Percentiles rank a stretch among this genome's conserved stretches.
Evolutionary conservation across 1,284 basidiomycete species (phyloP).

Genomic region (Boletus holoroseus): DNA sequence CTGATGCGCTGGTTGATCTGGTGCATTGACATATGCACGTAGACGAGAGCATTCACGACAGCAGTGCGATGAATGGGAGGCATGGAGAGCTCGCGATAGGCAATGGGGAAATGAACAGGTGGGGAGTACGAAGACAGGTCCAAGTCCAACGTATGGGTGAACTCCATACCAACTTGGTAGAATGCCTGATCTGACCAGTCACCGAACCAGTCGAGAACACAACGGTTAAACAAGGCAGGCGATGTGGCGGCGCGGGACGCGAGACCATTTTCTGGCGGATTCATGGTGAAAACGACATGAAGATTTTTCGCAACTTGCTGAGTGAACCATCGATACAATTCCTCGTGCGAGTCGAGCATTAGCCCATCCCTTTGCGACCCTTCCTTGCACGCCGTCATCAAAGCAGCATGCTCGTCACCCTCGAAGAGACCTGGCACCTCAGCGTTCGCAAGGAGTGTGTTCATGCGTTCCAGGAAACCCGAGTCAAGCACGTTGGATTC

Average conservation of each 20-base stretch:
- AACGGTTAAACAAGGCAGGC: slow-evolving; percentile 96
- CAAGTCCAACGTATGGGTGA: slow-evolving; percentile 87
- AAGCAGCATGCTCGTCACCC: slow-evolving; percentile 92
- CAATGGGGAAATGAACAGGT: slow-evolving; percentile 79
- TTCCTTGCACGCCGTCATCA: slow-evolving; percentile 99
- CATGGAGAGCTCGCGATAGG: slow-evolving; percentile 75
- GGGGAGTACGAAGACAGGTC: slow-evolving; percentile 77
- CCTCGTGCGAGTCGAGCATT: slow-evolving; percentile 97
- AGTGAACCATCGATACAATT: slow-evolving; percentile 96
- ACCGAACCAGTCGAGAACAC: slow-evolving; percentile 97
- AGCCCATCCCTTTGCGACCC: slow-evolving; percentile 95
- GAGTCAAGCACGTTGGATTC: slow-evolving; percentile 98
- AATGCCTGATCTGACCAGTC: slow-evolving; percentile 98
- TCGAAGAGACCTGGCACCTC: slow-evolving; percentile 99
- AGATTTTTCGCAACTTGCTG: slow-evolving; percentile 94
- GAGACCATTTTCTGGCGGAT: slow-evolving; percentile 92
- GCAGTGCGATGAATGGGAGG: slow-evolving; percentile 84
- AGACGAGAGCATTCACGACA: slow-evolving; percentile 90
- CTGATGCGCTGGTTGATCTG: slow-evolving; percentile 86
- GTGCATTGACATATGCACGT: slow-evolving; percentile 88
- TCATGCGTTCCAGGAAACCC: slow-evolving; percentile 98
- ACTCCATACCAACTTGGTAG: slow-evolving; percentile 94
- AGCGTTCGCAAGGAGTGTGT: slow-evolving; percentile 97
- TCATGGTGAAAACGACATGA: slow-evolving; percentile 99
- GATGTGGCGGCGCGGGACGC: slow-evolving; percentile 96